Percentiles rank a stretch among this genome's conserved stretches.
Conservation (phyloP, 805 yeast species). For the Candida yuanshanica region DNA sequence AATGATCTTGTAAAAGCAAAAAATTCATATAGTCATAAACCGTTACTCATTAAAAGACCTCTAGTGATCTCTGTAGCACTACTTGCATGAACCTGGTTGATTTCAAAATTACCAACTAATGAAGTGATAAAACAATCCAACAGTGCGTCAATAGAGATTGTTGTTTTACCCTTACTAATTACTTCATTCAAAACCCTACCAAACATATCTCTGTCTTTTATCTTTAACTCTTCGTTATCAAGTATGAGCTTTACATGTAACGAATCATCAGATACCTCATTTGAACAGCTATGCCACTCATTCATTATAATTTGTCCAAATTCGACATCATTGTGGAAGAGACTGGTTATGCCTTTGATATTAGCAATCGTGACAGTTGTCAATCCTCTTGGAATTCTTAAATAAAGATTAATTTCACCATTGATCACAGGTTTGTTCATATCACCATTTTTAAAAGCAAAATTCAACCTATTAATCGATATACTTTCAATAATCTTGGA, state of each 20-base stretch:
- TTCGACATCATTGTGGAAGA: slow-evolving; percentile 32
- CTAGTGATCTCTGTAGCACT: slow-evolving; percentile 24
- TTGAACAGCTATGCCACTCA: slow-evolving; percentile 41
- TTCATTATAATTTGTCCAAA: slow-evolving; percentile 40
- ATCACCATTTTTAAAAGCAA: slow-evolving; percentile 30
- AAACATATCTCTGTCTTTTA: slow-evolving; percentile 36
- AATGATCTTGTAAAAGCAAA: not conserved
- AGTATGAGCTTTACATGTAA: slow-evolving; percentile 35
- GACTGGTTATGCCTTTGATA: slow-evolving; percentile 36
- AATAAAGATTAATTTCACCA: slow-evolving; percentile 31
- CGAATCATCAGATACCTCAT: slow-evolving; percentile 20
- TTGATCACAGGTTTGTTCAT: slow-evolving; percentile 29
- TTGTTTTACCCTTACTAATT: slow-evolving; percentile 34
- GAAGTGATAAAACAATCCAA: slow-evolving; percentile 30
- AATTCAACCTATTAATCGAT: slow-evolving; percentile 30
- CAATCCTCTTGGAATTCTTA: slow-evolving; percentile 27
- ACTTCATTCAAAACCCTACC: slow-evolving; percentile 39
- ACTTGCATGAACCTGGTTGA: slow-evolving; percentile 23
- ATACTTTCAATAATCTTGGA: slow-evolving; percentile 29
- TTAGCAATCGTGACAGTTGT: slow-evolving; percentile 27
- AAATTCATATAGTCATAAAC: not conserved
- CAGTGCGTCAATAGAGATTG: slow-evolving; percentile 30
- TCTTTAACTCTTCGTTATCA: slow-evolving; percentile 35
- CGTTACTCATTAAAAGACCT: not conserved
- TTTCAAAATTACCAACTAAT: slow-evolving; percentile 29